phyloP scores from a whole-genome alignment of 805 yeast genomes.

The Candida peoriensis region DNA sequence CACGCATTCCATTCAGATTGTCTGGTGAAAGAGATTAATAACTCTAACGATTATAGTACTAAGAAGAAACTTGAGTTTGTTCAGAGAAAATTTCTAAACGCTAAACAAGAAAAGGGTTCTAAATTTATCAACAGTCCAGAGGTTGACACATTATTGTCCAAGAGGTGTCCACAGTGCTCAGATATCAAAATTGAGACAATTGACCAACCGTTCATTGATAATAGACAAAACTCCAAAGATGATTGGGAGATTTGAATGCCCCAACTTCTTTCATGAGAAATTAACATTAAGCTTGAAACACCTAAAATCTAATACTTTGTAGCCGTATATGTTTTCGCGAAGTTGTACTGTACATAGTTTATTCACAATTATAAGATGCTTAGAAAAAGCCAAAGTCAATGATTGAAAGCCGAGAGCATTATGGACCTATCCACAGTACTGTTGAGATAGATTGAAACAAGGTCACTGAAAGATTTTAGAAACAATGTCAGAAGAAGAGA shows the following conservation, averaged over 20 bases:
- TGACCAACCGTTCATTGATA: conserved; percentile 55
- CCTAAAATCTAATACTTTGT: too few relatives aligned
- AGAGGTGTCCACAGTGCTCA: conserved; percentile 73
- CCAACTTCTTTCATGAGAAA: neutral
- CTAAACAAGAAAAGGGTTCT: conserved; percentile 22
- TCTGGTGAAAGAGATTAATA: conserved; percentile 53
- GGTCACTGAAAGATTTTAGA: too few relatives aligned
- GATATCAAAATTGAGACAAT: conserved; percentile 65
- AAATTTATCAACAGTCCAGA: conserved; percentile 32
- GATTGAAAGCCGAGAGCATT: too few relatives aligned
- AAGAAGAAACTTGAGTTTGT: conserved; percentile 57
- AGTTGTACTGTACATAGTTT: too few relatives aligned
- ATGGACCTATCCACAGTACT: too few relatives aligned
- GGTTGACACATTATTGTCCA: conserved; percentile 54
- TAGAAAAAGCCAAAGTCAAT: too few relatives aligned
- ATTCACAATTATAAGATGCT: too few relatives aligned
- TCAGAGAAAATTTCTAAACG: conserved; percentile 28
- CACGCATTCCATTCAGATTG: conserved; percentile 92
- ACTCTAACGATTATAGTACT: conserved; percentile 61
- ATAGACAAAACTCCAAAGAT: conserved; percentile 29
- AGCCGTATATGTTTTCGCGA: too few relatives aligned
- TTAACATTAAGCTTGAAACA: too few relatives aligned
- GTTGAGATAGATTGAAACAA: too few relatives aligned
- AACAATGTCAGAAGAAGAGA: too few relatives aligned
- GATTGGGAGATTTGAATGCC: conserved; percentile 39